Evolutionary conservation across 257 asterid species (phyloP), one percentile per base, ranked within the genome.

Genomic region (Eustoma russellianum): DNA sequence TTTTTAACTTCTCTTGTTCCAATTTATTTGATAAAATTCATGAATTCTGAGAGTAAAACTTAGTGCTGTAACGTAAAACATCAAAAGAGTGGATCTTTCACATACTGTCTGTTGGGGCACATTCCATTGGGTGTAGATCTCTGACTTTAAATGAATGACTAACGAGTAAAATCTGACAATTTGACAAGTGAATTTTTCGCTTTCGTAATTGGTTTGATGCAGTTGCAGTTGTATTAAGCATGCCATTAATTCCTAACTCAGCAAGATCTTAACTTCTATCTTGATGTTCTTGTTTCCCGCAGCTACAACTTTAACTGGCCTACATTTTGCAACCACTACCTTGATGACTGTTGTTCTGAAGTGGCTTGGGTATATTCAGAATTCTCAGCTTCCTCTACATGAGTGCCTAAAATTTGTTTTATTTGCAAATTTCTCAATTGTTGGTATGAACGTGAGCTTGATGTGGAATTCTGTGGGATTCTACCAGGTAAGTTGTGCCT

Each of bases 391-490:
- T 50, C 93, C 93, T 1, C 55, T 57, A 33, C 64, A 77, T 12
- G 93, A 83, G 56, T 62, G 80, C 24, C 41, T 83, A 52, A 82
- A 70, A 59, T 82, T 71, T 69, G 86, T 79, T 54, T 38, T 79
- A 45, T 79, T 76, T 56, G 78, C 87, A 5, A 82, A 79, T 56
- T 77, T 82, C 70, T 79, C 92, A 41, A 72, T 83, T 38, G 88
- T 83, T 41, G 88, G 93, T 62, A 79, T 79, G 92, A 82, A 82
- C 13, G 85, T 82, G 46, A 79, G 88, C 59, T 62, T 83, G 19
- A 83, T 79, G 93, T 83, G 93, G 93, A 83, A 83, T 65, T 79
- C 93, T 3, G 87, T 83, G 43, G 88, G 93, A 66, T 83, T 83
- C 58, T 83, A 83, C 69, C 88, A 83, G 93, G 93, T 79, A 14